A percentile compares a stretch with the other conserved stretches of the same genome.
phyloP scores from a whole-genome alignment of 805 yeast genomes.

The Cyberlindnera galapagoensis region DNA sequence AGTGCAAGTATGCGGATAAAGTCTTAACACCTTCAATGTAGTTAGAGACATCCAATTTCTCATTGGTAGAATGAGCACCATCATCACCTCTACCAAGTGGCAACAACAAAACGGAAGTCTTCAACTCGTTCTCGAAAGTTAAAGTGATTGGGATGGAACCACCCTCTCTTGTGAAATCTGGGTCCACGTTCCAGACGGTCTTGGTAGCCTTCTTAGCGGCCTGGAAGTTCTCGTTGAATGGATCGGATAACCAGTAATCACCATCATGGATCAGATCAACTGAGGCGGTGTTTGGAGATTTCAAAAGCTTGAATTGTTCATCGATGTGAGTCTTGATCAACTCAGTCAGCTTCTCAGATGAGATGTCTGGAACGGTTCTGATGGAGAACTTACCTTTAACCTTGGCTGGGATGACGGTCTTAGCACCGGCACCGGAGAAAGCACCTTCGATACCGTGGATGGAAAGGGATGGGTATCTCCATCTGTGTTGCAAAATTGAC shows the following conservation, averaged over 20 bases:
- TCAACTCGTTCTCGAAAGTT: conserved; percentile 82
- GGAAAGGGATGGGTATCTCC: conserved; percentile 97
- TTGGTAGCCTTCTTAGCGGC: conserved; percentile 95
- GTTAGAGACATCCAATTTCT: conserved; percentile 82
- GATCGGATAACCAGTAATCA: conserved; percentile 93
- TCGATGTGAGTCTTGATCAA: conserved; percentile 68
- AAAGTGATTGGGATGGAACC: conserved; percentile 97
- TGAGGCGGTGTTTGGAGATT: conserved; percentile 68
- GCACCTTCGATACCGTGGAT: conserved; percentile 98
- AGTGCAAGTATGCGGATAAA: conserved; percentile 88
- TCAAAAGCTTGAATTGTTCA: conserved; percentile 55
- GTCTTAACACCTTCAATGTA: conserved; percentile 93
- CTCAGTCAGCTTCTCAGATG: conserved; percentile 69
- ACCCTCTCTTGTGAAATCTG: conserved; percentile 98
- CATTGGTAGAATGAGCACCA: conserved; percentile 98
- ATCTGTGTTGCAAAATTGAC: conserved; percentile 91
- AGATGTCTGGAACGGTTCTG: conserved; percentile 95
- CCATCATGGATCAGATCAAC: conserved; percentile 90
- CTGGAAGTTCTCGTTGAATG: conserved; percentile 83
- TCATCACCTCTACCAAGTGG: conserved; percentile 99
- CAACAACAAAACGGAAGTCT: conserved; percentile 78
- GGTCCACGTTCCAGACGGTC: conserved; percentile 90
- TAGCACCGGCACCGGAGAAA: conserved; percentile 90
- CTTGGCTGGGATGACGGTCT: conserved; percentile 95
- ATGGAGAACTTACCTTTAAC: conserved; percentile 93